Percentiles rank a stretch among this genome's conserved stretches.
Conservation (phyloP, 2,329 filamentous ascomycete genomes). For the Trichophyton benhamiae region DNA sequence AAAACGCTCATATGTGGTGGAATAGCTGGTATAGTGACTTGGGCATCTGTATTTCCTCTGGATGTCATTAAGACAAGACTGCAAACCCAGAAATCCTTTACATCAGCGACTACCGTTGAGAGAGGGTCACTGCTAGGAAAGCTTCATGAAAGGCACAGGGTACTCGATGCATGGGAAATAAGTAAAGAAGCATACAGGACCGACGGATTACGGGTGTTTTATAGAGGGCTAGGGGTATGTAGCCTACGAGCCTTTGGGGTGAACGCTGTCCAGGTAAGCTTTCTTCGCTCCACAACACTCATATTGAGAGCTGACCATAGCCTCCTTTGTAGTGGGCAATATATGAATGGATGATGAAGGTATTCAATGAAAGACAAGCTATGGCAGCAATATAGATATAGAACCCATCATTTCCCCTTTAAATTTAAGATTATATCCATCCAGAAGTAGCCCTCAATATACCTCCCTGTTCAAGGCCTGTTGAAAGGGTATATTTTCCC, state of each 20-base stretch:
- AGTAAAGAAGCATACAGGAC: conserved; percentile 53
- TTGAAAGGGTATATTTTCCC: neutral
- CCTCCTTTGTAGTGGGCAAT: conserved; percentile 57
- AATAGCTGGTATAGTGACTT: conserved; percentile 73
- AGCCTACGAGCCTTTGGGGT: conserved; percentile 80
- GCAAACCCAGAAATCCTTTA: conserved; percentile 52
- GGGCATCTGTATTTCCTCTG: conserved; percentile 80
- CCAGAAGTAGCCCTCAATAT: neutral
- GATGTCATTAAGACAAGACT: conserved; percentile 87
- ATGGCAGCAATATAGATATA: neutral
- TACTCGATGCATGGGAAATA: conserved; percentile 48
- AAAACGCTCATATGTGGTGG: conserved; percentile 73
- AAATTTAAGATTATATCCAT: neutral
- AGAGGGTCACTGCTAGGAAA: conserved; percentile 17
- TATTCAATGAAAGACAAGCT: neutral
- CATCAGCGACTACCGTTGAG: conserved; percentile 12
- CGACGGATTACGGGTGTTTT: conserved; percentile 53
- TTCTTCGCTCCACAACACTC: neutral
- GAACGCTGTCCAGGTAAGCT: conserved; percentile 61
- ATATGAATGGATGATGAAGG: conserved; percentile 74
- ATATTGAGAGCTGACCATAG: conserved; percentile 6
- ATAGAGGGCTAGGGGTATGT: conserved; percentile 65
- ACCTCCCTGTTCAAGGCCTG: too few species aligned
- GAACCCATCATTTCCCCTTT: too few species aligned
- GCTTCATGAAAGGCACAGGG: conserved; percentile 12